A percentile compares a stretch with the other conserved stretches of the same genome.
Conservation (phyloP, 495 filamentous ascomycete species). For the Annulohypoxylon moriforme region DNA sequence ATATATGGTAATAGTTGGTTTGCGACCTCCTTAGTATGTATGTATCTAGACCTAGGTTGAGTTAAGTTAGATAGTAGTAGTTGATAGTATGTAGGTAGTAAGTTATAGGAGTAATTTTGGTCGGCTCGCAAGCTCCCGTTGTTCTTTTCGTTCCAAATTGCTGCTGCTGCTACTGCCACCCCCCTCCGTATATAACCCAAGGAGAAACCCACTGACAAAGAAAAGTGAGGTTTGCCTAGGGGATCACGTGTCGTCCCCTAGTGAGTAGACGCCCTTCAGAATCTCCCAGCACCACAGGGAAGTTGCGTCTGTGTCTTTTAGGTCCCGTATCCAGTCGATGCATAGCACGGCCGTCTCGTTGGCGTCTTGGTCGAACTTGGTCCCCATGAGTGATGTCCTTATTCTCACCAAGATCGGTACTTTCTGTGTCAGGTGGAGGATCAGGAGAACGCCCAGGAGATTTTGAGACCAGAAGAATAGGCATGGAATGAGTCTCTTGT, state of each 20-base stretch:
- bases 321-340: constrained; percentile 66
- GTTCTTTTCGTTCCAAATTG: constrained; percentile 30
- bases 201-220: not conserved
- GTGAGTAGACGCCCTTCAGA: constrained; percentile 55
- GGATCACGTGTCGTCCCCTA: constrained; percentile 50
- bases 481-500: constrained; percentile 67
- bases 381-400: constrained; percentile 55
- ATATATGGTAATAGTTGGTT: not conserved
- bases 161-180: constrained; percentile 15
- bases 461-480: constrained; percentile 70
- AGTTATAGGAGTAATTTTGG: not conserved
- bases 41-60: not conserved
- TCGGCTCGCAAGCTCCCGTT: not conserved
- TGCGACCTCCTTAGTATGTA: not conserved
- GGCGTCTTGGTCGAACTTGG: constrained; percentile 60
- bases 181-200: constrained; percentile 16
- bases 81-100: not conserved
- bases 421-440: constrained; percentile 63
- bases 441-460: constrained; percentile 65
- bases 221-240: constrained; percentile 2
- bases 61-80: constrained; percentile 1
- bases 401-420: constrained; percentile 61
- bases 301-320: constrained; percentile 60
- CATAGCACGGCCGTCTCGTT: constrained; percentile 60
- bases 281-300: constrained; percentile 66